phyloP scores from a whole-genome alignment of 768 basidiomycete species.

The Phylloporus sp. region DNA sequence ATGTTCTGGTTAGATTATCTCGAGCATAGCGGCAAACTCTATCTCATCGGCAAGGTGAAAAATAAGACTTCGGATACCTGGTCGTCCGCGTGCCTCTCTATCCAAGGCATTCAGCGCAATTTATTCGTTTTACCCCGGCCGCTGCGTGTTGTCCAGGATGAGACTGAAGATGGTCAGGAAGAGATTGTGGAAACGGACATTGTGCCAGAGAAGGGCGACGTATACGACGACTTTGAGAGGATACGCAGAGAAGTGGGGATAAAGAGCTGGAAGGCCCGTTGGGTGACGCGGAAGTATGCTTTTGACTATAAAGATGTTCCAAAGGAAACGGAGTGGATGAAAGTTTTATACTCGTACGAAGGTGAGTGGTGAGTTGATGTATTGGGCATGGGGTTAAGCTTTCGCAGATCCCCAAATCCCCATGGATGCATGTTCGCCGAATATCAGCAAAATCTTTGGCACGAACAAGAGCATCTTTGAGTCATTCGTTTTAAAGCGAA shows the following conservation, averaged over 20 bases:
- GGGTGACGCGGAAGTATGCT: conserved; percentile 86
- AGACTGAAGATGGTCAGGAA: conserved; percentile 26
- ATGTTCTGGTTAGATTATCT: conserved; percentile 98
- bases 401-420: conserved; percentile 50
- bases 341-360: conserved; percentile 87
- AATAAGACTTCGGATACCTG: conserved; percentile 64
- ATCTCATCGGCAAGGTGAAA: conserved; percentile 88
- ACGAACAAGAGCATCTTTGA: conserved; percentile 93
- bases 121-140: conserved; percentile 83
- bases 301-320: conserved; percentile 80
- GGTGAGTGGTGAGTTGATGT: conserved; percentile 43
- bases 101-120: conserved; percentile 85
- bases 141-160: conserved; percentile 44
- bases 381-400: background rate
- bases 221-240: conserved; percentile 80
- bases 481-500: conserved; percentile 87
- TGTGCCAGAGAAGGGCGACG: conserved; percentile 64
- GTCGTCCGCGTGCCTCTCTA: conserved; percentile 83
- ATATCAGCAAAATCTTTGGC: conserved; percentile 85
- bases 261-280: conserved; percentile 74
- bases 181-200: conserved; percentile 67
- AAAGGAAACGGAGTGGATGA: conserved; percentile 83
- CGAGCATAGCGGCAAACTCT: conserved; percentile 78
- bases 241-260: conserved; percentile 71
- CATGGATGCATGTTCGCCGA: conserved; percentile 68